Evolutionary conservation across 345 rosid species (phyloP).

Genomic region (Arabidopsis suecica): DNA sequence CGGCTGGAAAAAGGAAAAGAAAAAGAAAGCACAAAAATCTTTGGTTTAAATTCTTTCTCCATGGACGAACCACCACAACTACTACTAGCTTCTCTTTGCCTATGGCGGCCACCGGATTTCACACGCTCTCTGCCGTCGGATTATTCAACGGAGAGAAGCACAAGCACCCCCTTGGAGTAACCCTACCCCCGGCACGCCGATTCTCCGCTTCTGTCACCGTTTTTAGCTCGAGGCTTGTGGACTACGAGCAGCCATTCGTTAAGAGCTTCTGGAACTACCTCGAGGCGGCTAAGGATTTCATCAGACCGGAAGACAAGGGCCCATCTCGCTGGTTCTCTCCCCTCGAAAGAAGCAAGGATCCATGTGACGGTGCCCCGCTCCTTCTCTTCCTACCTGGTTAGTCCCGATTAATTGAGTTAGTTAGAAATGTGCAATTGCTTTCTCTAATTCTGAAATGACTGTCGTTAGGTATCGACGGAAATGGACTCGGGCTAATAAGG

Average conservation of each 20-base stretch:
- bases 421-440: neutral
- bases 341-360: slow-evolving; percentile 55
- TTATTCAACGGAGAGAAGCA: slow-evolving; percentile 18
- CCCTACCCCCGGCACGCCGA: slow-evolving; percentile 13
- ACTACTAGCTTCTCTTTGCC: slow-evolving; percentile 24
- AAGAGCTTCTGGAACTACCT: slow-evolving; percentile 56
- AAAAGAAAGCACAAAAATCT: neutral
- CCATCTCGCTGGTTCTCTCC: slow-evolving; percentile 86
- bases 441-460: neutral
- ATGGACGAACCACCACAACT: neutral
- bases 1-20: slow-evolving; percentile 26
- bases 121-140: slow-evolving; percentile 29
- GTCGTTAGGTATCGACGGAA: slow-evolving; percentile 64
- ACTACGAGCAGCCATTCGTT: slow-evolving; percentile 31
- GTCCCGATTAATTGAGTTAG: slow-evolving; percentile 1
- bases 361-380: slow-evolving; percentile 57
- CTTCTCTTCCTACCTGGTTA: slow-evolving; percentile 77
- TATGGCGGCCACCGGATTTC: slow-evolving; percentile 37
- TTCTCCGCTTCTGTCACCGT: slow-evolving; percentile 29
- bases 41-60: slow-evolving; percentile 14
- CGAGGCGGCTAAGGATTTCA: slow-evolving; percentile 53
- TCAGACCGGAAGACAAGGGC: slow-evolving; percentile 54
- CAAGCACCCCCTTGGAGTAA: slow-evolving; percentile 15
- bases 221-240: slow-evolving; percentile 16
- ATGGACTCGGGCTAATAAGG: slow-evolving; percentile 65